Conservation (phyloP, 1,284 basidiomycete genomes). For the Gomphus bonarii region DNA sequence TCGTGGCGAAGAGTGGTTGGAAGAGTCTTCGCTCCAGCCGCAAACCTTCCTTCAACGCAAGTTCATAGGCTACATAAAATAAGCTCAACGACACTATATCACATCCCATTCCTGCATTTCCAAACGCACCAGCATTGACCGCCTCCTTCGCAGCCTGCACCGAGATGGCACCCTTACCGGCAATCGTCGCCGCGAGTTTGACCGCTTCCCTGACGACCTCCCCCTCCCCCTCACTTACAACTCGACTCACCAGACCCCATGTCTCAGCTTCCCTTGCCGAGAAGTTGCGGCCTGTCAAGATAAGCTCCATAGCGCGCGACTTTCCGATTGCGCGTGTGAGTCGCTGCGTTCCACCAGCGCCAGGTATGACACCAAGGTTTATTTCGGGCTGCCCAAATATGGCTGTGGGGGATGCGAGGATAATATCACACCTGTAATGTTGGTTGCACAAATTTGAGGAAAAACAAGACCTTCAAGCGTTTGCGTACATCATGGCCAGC, state of each 20-base stretch:
- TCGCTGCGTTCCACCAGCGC: conserved; percentile 78
- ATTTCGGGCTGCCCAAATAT: conserved; percentile 97
- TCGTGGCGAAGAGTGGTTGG: conserved; percentile 89
- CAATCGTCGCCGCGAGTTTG: conserved; percentile 72
- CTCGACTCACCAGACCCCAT: conserved; percentile 78
- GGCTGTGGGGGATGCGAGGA: conserved; percentile 89
- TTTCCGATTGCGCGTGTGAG: conserved; percentile 86
- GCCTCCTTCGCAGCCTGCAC: conserved; percentile 93
- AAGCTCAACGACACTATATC: neutral
- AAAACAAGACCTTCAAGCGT: neutral
- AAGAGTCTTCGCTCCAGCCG: conserved; percentile 86
- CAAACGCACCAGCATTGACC: conserved; percentile 74
- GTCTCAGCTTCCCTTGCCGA: conserved; percentile 74
- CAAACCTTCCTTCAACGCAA: conserved; percentile 76
- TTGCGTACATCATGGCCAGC: conserved; percentile 74
- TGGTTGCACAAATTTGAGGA: neutral
- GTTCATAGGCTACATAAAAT: conserved; percentile 63
- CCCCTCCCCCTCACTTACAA: conserved; percentile 69
- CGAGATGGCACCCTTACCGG: conserved; percentile 76
- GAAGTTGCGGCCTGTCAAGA: conserved; percentile 81
- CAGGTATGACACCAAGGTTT: conserved; percentile 93
- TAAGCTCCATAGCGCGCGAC: conserved; percentile 92
- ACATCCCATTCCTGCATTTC: conserved; percentile 11
- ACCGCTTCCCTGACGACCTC: conserved; percentile 86
- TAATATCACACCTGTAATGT: conserved; percentile 65